A percentile compares a stretch with the other conserved stretches of the same genome.
These are phyloP conservation scores for Patellaria atrata DNA, from an alignment of 495 filamentous ascomycete species.

Conservation along the genomic window DNA sequence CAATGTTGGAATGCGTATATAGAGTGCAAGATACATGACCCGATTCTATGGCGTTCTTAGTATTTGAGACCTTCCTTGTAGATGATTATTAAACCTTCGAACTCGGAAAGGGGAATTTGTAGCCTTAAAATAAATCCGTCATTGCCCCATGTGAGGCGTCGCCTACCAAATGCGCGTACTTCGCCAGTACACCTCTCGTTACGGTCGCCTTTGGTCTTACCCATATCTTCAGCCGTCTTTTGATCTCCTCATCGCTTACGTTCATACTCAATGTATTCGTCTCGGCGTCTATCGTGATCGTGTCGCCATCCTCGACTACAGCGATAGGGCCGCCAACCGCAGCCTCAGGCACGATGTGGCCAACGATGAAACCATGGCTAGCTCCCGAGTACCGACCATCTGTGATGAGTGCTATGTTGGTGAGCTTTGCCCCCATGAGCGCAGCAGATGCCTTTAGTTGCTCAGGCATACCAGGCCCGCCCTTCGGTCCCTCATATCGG, in stretches of 20 bases:
- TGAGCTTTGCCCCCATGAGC: constrained; percentile 83
- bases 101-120: too few relatives aligned
- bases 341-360: constrained; percentile 89
- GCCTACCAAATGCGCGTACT: constrained; percentile 66
- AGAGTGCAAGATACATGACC: too few relatives aligned
- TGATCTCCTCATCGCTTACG: constrained; percentile 60
- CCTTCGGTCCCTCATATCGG: constrained; percentile 89
- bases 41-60: too few relatives aligned
- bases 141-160: constrained; percentile 54
- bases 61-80: too few relatives aligned
- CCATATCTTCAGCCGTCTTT: constrained; percentile 53
- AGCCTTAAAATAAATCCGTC: constrained; percentile 34
- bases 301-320: constrained; percentile 64
- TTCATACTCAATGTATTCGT: constrained; percentile 63
- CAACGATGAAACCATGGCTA: constrained; percentile 89
- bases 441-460: constrained; percentile 79
- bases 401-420: constrained; percentile 81
- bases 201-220: constrained; percentile 55
- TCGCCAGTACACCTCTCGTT: constrained; percentile 77
- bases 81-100: too few relatives aligned
- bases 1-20: too few relatives aligned
- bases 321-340: constrained; percentile 72
- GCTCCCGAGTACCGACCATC: constrained; percentile 88
- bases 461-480: constrained; percentile 97
- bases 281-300: constrained; percentile 75